phyloP scores from a whole-genome alignment of 192 early-diverging fungal species.

The Pecoramyces ruminantium region DNA sequence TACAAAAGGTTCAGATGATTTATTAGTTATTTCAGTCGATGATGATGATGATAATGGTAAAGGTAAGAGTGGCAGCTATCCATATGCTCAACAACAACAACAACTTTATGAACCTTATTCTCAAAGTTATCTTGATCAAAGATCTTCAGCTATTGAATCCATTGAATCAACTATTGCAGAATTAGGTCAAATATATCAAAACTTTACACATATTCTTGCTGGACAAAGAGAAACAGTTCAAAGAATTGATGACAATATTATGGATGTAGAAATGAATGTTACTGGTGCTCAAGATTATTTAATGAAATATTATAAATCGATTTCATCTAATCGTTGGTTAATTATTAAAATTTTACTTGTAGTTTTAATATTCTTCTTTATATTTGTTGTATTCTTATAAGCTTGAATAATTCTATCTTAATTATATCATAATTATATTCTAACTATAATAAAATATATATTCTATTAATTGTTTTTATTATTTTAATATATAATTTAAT shows the following conservation, averaged over 20 bases:
- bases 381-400: slow-evolving; percentile 35
- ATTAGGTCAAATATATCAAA: slow-evolving; percentile 16
- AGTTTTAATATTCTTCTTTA: slow-evolving; percentile 69
- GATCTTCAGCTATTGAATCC: slow-evolving; percentile 78
- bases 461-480: no score
- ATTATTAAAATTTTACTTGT: slow-evolving; percentile 90
- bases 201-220: background rate
- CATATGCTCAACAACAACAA: background rate
- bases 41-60: background rate
- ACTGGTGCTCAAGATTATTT: slow-evolving; percentile 77
- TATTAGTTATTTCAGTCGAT: background rate
- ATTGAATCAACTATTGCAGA: slow-evolving; percentile 97
- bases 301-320: slow-evolving; percentile 75
- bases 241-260: slow-evolving; percentile 83
- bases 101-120: background rate
- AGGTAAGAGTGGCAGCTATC: background rate
- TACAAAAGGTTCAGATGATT: background rate
- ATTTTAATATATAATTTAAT: no score
- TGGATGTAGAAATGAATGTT: slow-evolving; percentile 82
- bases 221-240: background rate
- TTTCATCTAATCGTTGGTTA: slow-evolving; percentile 86
- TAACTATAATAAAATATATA: no score
- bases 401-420: no score
- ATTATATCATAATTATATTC: no score
- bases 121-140: slow-evolving; percentile 42